phyloP scores from a whole-genome alignment of 208 protist genomes.

The Sergeia podlipaevii region DNA sequence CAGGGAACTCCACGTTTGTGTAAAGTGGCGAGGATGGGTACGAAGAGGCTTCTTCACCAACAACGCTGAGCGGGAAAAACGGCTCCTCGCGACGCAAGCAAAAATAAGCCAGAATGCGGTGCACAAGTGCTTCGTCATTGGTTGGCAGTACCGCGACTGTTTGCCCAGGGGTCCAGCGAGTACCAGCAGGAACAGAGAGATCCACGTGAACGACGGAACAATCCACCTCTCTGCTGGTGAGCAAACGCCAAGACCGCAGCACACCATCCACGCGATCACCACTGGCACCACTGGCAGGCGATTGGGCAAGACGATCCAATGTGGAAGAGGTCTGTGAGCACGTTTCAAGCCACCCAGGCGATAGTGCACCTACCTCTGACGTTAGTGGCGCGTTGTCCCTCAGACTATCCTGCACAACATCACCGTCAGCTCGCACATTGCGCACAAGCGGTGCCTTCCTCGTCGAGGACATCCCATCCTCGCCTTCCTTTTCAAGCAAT shows the following conservation, averaged over 20 bases:
- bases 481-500: background rate
- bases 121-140: conserved; percentile 33
- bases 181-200: conserved; percentile 16
- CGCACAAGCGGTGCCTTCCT: background rate
- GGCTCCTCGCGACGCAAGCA: conserved; percentile 15
- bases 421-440: background rate
- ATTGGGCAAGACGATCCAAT: conserved; percentile 11
- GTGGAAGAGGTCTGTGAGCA: conserved; percentile 9
- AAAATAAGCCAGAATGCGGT: conserved; percentile 35
- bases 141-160: conserved; percentile 42
- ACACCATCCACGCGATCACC: conserved; percentile 18
- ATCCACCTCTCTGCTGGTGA: conserved; percentile 15
- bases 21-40: conserved; percentile 49
- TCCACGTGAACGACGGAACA: conserved; percentile 30
- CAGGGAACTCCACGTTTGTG: conserved; percentile 32
- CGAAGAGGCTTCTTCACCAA: conserved; percentile 10
- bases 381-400: no score
- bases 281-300: background rate
- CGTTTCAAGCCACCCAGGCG: conserved; percentile 2
- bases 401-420: conserved; percentile 8
- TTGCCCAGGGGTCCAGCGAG: conserved; percentile 54
- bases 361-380: background rate
- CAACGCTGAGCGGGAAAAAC: conserved; percentile 31
- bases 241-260: conserved; percentile 23
- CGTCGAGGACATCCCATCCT: background rate